Evolutionary conservation across 176 grass and related monocot species (phyloP), one percentile per base, ranked within the genome.

Genomic region (Tillandsia fasciculata): DNA sequence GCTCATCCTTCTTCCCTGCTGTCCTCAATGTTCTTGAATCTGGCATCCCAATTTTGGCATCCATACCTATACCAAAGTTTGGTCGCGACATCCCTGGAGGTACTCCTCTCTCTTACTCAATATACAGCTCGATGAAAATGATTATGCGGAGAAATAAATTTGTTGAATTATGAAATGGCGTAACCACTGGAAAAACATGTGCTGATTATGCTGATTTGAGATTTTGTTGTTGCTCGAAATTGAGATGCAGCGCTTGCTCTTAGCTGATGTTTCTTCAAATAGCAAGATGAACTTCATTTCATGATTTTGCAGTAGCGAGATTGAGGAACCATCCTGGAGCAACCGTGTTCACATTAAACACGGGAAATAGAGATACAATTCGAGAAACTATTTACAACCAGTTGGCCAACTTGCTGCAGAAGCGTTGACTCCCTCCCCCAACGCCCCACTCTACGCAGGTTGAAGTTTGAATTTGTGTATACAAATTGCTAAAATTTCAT

Each of bases 291-390:
- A n/a, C 20, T 14, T 59, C 13, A 18, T 61, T 23, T 61, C 56
- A n/a, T 67, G 11, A 1, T 15, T 42, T 59, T 78, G 72, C 87
- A 93, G 94, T 99, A 9, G 84, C 90, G 20, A 87, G 87, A 74
- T 80, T 99, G 90, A 85, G 94, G 80, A 99, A 90, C 74, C 90
- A 99, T 99, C 90, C 87, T 77, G 87, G 87, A 51, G 90, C 90
- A 63, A 58, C 68, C 65, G 51, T 99, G 54, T 86, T 88, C 76
- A 93, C 82, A 63, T 71, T 88, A 77, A 87, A 77, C 61, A 52
- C 82, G 48, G 70, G 48, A 48, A 93, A 90, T 22, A 90, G 87
- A 76, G 94, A 99, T 77, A 64, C 67, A 15, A 86, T 90, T 68
- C 81, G 73, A 70, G 89, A 86, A 14, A 64, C 49, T 65, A 72